phyloP scores from a whole-genome alignment of 495 filamentous ascomycete species.

The Penicillium goetzii region DNA sequence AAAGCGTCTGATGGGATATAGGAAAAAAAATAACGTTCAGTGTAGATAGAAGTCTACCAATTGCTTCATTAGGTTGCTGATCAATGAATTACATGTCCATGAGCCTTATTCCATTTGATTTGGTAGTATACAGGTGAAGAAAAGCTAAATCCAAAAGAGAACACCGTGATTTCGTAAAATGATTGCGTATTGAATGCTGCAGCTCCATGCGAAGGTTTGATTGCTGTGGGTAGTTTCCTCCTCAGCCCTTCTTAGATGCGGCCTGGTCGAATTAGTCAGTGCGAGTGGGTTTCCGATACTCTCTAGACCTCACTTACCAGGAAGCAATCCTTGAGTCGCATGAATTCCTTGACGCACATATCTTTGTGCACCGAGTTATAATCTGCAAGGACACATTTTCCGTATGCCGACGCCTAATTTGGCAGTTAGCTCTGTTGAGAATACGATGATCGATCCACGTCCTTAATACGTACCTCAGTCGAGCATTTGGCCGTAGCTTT shows the following conservation, averaged over 20 bases:
- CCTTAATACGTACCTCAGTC: conserved; percentile 62
- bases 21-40: not conserved
- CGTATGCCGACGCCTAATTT: conserved; percentile 78
- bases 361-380: conserved; percentile 91
- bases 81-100: conserved; percentile 19
- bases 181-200: not conserved
- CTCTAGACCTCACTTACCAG: conserved; percentile 58
- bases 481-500: conserved; percentile 82
- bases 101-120: not conserved
- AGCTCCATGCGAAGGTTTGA: not conserved
- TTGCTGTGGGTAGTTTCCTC: too few relatives aligned
- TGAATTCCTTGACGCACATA: conserved; percentile 85
- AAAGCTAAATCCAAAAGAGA: not conserved
- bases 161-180: not conserved
- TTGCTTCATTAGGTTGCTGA: conserved; percentile 7
- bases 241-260: conserved; percentile 46
- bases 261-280: conserved; percentile 29
- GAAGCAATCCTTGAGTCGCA: conserved; percentile 86
- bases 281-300: not conserved
- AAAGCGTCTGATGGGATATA: conserved; percentile 24
- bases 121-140: conserved; percentile 4
- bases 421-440: conserved; percentile 16
- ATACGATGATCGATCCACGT: conserved; percentile 2
- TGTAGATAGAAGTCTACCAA: conserved; percentile 22
- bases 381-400: conserved; percentile 88